A percentile compares a stretch with the other conserved stretches of the same genome.
phyloP scores from a whole-genome alignment of 179 eudicot genomes.

The Patellifolia procumbens region DNA sequence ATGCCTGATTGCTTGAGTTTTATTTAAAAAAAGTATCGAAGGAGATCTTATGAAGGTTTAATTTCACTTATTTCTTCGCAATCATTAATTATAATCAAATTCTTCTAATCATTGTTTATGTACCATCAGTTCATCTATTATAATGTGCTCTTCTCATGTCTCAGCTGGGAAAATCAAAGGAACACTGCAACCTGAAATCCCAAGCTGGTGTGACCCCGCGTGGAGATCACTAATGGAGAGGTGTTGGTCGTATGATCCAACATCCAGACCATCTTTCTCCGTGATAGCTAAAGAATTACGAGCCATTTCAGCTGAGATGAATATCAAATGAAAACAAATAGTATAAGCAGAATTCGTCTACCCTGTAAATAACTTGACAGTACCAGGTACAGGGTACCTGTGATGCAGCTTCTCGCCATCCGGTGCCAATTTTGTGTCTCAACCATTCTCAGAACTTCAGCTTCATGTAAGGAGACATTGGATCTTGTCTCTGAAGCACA shows the following conservation, averaged over 20 bases:
- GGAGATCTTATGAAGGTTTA: not conserved
- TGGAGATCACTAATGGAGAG: conserved; percentile 30
- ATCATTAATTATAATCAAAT: too few species aligned
- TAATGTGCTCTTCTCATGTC: not conserved
- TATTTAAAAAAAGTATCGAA: not conserved
- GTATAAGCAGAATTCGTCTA: not conserved
- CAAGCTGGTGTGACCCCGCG: conserved; percentile 23
- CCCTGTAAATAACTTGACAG: not conserved
- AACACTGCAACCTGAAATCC: conserved; percentile 23
- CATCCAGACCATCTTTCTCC: conserved; percentile 20
- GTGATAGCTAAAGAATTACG: conserved; percentile 27
- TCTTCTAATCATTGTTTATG: too few species aligned
- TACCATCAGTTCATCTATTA: not conserved
- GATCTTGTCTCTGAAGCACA: not conserved
- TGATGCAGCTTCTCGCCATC: conserved; percentile 25
- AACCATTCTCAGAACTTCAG: not conserved
- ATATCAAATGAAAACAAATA: not conserved
- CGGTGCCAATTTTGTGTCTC: conserved; percentile 12
- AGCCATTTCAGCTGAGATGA: conserved; percentile 3
- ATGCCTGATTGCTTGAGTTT: not conserved
- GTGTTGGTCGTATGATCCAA: conserved; percentile 24
- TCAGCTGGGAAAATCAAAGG: conserved; percentile 21
- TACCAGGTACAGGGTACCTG: not conserved
- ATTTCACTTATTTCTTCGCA: too few species aligned
- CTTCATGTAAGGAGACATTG: not conserved